Percentiles rank a stretch among this genome's conserved stretches.
Evolutionary conservation across 2,329 filamentous ascomycete genomes (phyloP).

Genomic region (Beauveria sp.): DNA sequence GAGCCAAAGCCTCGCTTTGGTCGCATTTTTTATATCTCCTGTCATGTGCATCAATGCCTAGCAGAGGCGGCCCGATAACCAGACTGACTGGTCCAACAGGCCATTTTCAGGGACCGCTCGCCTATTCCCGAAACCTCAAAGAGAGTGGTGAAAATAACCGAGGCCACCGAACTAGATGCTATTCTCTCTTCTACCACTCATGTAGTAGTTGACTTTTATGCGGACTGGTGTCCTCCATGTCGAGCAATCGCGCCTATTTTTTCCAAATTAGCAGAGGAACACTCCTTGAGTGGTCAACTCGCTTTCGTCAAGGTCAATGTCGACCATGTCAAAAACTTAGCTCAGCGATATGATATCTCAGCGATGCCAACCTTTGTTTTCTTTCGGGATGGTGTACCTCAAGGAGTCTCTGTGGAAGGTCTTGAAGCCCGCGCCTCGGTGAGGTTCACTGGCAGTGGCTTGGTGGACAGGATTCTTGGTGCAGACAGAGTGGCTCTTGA

Average conservation of each 20-base stretch:
- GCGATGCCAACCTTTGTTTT: conserved; percentile 88
- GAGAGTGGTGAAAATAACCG: conserved; percentile 28
- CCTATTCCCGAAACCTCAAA: conserved; percentile 34
- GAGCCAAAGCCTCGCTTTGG: not conserved
- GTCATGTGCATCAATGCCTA: not conserved
- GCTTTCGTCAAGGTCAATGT: conserved; percentile 86
- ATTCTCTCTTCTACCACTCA: conserved; percentile 36
- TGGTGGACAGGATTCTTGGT: conserved; percentile 23
- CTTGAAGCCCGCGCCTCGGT: conserved; percentile 17
- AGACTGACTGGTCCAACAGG: not conserved
- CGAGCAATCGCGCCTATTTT: conserved; percentile 75
- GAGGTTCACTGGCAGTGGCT: conserved; percentile 18
- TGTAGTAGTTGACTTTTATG: conserved; percentile 77
- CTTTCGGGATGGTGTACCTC: conserved; percentile 62
- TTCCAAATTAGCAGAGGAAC: conserved; percentile 18
- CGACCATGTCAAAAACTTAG: conserved; percentile 67
- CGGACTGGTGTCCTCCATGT: conserved; percentile 88
- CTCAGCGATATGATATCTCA: conserved; percentile 66
- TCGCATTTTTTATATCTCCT: not conserved
- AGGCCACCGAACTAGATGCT: conserved; percentile 20
- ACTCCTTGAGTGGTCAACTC: conserved; percentile 37
- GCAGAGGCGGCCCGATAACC: too few species aligned
- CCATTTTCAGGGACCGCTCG: not conserved
- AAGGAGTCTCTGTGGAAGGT: conserved; percentile 18
- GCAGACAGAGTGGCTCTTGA: conserved; percentile 22